Evolutionary conservation across 2,329 filamentous ascomycete species (phyloP), one percentile per base, ranked within the genome.

Genomic region (Bisporella sp.): DNA sequence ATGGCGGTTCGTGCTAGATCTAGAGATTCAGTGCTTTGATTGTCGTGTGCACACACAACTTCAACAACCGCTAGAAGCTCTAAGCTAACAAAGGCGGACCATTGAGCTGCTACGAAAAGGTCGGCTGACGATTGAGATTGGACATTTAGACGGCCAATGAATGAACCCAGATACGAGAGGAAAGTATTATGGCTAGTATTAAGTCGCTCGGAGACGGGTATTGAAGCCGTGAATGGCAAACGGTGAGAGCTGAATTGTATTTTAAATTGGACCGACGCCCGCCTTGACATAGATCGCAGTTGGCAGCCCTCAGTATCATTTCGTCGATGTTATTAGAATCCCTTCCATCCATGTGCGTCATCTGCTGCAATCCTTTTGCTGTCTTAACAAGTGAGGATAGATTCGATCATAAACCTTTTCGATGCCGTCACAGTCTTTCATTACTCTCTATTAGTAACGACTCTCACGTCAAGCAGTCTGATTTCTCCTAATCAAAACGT

Each of bases 281-380:
- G 13, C 28, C 42, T 45, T 29, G 42, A 45, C 39, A 55, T 48
- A 7, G 54, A 47, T 31, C 87, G 47, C 97, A 90, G 64, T 87
- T 90, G 73, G 96, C 97, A 0, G 91, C 91, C 67, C 90, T 93
- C 48, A 95, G 72, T 29, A 97, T 87, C 80, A 97, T 89, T 66
- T 96, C 88, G 63, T 97, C 92, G 51, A 96, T 80, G 51, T 92
- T 80, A 59, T 87, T 81, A n/a, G n/a, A n/a, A 61, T 89, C 89
- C 9, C 86, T 74, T 43, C 81, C 76, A 31, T 84, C 77, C 68
- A 0, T 70, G 57, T 41, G 68, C 57, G 4, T 74, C 73, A 33
- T 47, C 61, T 91, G 89, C 67, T 92, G 89, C 56, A 99, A 73
- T 45, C 81, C 79, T 69, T 96, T 96, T 13, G 89, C 88, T 1